Evolutionary conservation across 805 yeast genomes (phyloP), one percentile per base, ranked within the genome.

Genomic region (Pichia nanzhaoensis): DNA sequence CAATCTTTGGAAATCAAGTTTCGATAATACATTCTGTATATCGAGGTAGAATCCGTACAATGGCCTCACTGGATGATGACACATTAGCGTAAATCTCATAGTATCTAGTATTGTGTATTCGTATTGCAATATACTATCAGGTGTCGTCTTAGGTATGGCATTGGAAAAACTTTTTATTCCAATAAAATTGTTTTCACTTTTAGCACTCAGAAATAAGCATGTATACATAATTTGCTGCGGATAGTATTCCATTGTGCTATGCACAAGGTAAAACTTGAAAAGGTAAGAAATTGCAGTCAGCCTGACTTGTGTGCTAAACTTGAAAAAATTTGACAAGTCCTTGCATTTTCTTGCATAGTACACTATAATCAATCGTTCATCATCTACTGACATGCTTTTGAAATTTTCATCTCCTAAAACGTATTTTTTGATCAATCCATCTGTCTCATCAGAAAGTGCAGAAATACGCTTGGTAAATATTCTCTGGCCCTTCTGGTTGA

Each of bases 31-130:
- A 44, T 64, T 72, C 61, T 93, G 99, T 51, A 90, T 76, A 63
- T 93, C 99, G 39, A 91, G 74, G 63, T 84, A 91, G 60, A 91
- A 90, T 19, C 99, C 99, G 61, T 90, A 93, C n/a, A 93, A 64
- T 0, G 98, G 88, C 50, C 83, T 73, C 63, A 77, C 82, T 2
- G 97, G 95, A 64, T 88, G 96, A 61, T 91, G 98, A 9, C 84
- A 91, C 50, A 82, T 60, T 41, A 93, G 67, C 0, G 95, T 83
- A 64, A 93, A 93, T 48, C 79, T 71, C 55, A 93, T 68, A 9
- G 86, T 73, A 62, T 79, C 86, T 44, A 90, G 65, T 4, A 93
- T 73, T 37, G 72, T 69, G 58, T 88, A 93, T 64, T 93, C 99
- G 45, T 87, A 70, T 49, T 81, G 82, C 44, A 91, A 65, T 28